Base-by-base conservation (phyloP, 2,329 filamentous ascomycete genomes). In the Fusarium sp. region DNA sequence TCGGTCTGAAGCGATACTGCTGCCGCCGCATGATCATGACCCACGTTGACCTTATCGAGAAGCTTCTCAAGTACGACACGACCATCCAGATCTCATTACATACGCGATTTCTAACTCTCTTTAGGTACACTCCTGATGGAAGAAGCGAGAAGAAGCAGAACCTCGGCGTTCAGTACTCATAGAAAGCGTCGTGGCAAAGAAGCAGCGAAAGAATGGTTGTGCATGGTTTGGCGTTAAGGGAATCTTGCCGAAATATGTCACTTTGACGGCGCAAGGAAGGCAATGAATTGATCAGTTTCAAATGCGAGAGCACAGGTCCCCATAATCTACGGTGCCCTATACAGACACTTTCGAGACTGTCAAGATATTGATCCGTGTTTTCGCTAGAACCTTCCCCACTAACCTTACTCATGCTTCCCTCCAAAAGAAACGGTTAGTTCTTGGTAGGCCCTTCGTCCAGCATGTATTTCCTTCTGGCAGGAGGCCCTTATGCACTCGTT, bases 21-120 rank as follows among this genome's bases (percentile, higher is more conserved):
- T 99, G 96, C 87, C 94, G 96, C 78, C 93, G 96, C 80, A 99
- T 99, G 96, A 91, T 99, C 84, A 98, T 99, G 93, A 99, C 96
- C 69, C 96, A 99, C 85, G 96, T 99, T 79, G 96, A 99, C 83
- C 88, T 99, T 72, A 98, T 99, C 79, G 96, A 99, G 88, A 99
- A 99, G 86, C 90, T 99, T 57, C 90, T 99, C 75, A 94, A 96
- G 94, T 97, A 91, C 78, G 90, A 63, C 42, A 30, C 45, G 36
- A 39, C 44, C 24, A 30, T 39, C n/a, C 41, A 30, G 32, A 50
- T 30, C 28, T 22, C 20, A 13, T 17, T 42, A 10, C 13, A 7
- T 28, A 24, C 24, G 7, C 30, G 6, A 10, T 36, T 63, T 35
- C 71, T 79, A 71, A 80, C 55, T 14, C 9, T 41, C 17, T 55